These are phyloP conservation scores for Metschnikowia proteae DNA, from an alignment of 805 yeast genomes.

Conservation along the genomic window DNA sequence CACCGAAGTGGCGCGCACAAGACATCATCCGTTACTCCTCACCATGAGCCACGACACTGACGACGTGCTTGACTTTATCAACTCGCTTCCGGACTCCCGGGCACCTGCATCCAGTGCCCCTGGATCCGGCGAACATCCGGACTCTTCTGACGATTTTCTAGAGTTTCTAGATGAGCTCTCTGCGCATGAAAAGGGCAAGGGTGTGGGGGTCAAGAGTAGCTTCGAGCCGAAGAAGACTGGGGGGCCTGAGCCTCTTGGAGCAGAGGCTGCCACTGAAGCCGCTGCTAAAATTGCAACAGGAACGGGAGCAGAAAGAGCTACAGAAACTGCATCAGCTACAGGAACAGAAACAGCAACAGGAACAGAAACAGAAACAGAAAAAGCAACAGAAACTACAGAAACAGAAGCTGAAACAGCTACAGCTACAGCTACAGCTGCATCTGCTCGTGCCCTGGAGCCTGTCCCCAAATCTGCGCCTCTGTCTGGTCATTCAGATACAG, in stretches of 20 bases:
- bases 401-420: no score
- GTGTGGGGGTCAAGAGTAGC: conserved; percentile 20
- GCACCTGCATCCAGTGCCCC: conserved; percentile 22
- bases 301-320: no score
- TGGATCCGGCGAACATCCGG: conserved; percentile 11
- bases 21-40: background rate
- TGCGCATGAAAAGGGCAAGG: conserved; percentile 45
- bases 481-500: background rate
- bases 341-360: no score
- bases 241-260: no score
- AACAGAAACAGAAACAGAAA: no score
- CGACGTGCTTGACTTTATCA: conserved; percentile 76
- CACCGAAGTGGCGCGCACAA: no score
- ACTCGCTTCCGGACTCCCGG: conserved; percentile 66
- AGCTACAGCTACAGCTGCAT: no score
- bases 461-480: no score
- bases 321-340: background rate
- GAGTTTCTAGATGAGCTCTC: conserved; percentile 68
- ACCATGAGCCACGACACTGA: conserved; percentile 45
- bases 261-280: no score
- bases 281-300: no score
- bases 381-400: no score
- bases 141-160: conserved; percentile 46
- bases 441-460: no score
- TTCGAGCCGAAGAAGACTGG: conserved; percentile 32